Evolutionary conservation across 1,284 basidiomycete species (phyloP).

Genomic region (Heterobasidion occidentale): DNA sequence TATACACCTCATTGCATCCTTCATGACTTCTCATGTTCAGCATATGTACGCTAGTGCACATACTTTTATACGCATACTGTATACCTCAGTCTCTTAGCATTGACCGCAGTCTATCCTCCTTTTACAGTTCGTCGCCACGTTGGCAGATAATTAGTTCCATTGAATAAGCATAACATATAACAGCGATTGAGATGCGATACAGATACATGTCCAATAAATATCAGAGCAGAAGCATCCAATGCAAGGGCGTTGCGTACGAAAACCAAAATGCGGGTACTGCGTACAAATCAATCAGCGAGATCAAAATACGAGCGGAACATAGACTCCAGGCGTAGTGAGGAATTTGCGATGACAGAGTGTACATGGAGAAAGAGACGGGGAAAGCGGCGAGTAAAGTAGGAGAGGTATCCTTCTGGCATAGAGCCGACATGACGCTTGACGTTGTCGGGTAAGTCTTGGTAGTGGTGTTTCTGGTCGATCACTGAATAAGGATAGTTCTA

Average conservation of each 20-base stretch:
- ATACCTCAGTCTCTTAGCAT: neutral
- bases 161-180: constrained; percentile 3
- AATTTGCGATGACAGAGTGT: constrained; percentile 68
- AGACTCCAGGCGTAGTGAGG: constrained; percentile 63
- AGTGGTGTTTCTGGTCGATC: constrained; percentile 84
- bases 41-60: neutral
- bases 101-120: neutral
- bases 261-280: neutral
- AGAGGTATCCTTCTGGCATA: constrained; percentile 88
- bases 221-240: neutral
- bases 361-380: constrained; percentile 91
- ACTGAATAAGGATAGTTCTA: neutral
- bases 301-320: constrained; percentile 87
- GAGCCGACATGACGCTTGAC: constrained; percentile 83
- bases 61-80: neutral
- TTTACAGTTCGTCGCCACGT: neutral
- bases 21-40: neutral
- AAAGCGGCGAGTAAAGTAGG: constrained; percentile 91
- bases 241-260: neutral
- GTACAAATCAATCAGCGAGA: neutral
- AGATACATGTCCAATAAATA: constrained; percentile 2
- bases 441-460: constrained; percentile 89
- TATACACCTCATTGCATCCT: neutral
- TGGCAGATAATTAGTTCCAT: neutral
- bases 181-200: constrained; percentile 1